These are phyloP conservation scores for Phytophthora palmivora DNA, from an alignment of 352 stramenopile species.

Conservation along the genomic window DNA sequence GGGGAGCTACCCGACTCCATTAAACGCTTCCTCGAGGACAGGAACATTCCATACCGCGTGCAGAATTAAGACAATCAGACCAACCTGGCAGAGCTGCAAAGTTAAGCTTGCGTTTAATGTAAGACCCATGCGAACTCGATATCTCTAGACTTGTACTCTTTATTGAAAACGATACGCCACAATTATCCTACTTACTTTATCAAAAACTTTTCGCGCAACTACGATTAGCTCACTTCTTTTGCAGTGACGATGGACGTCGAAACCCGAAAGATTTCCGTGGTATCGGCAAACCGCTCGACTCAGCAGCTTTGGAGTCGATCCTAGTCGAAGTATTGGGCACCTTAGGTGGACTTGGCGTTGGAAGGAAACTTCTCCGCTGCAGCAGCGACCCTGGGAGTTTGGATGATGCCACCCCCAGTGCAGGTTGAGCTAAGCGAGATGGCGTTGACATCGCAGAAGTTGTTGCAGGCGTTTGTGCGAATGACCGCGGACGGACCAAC, in stretches of 20 bases:
- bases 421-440: constrained; percentile 11
- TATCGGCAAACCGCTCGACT: constrained; percentile 19
- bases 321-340: constrained; percentile 1
- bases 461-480: constrained; percentile 10
- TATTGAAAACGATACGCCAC: background rate
- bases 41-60: constrained; percentile 87
- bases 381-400: constrained; percentile 6
- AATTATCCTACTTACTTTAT: background rate
- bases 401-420: constrained; percentile 3
- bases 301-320: constrained; percentile 12
- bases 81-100: background rate
- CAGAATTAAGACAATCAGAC: constrained; percentile 47
- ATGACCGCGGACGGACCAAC: constrained; percentile 22
- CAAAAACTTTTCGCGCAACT: background rate
- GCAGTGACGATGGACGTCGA: constrained; percentile 15
- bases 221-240: constrained; percentile 13
- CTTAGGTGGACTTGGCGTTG: background rate
- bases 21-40: constrained; percentile 88
- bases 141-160: background rate
- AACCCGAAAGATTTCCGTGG: constrained; percentile 37
- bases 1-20: constrained; percentile 88
- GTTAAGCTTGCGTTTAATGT: background rate
- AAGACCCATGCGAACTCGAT: constrained; percentile 2
- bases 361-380: background rate
- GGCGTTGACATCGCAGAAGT: background rate